Conservation (phyloP, 2,329 filamentous ascomycete species). For the Calycina herbarum region DNA sequence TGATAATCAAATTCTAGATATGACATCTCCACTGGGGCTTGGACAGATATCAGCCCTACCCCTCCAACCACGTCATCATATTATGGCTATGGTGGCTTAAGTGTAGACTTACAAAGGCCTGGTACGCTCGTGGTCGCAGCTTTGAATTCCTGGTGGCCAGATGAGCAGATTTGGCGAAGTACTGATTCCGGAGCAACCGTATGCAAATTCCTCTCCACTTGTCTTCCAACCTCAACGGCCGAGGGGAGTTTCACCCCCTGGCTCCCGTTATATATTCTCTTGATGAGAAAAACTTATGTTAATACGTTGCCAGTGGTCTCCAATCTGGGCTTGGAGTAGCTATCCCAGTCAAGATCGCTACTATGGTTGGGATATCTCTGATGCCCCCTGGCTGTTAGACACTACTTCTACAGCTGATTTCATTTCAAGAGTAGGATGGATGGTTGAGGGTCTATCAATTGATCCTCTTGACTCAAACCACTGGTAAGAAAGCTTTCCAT, state of each 20-base stretch:
- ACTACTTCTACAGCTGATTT: constrained; percentile 25
- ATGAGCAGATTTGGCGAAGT: constrained; percentile 56
- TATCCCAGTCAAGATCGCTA: constrained; percentile 19
- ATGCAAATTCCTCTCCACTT: no score
- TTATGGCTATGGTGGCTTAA: constrained; percentile 55
- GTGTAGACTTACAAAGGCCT: constrained; percentile 53
- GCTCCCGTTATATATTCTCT: no score
- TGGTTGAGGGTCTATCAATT: constrained; percentile 60
- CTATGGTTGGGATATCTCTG: constrained; percentile 27
- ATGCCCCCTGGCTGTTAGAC: constrained; percentile 28
- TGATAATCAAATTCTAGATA: constrained; percentile 40
- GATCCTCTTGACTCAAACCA: constrained; percentile 59
- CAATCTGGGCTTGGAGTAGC: constrained; percentile 26
- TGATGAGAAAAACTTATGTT: no score
- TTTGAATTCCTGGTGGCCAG: constrained; percentile 60
- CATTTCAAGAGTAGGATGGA: constrained; percentile 51
- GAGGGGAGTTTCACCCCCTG: no score
- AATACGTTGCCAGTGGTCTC: constrained; percentile 37
- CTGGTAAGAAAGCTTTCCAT: constrained; percentile 37
- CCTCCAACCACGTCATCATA: constrained; percentile 40
- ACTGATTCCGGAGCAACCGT: constrained; percentile 48
- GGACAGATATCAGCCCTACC: constrained; percentile 58
- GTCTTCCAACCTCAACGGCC: no score
- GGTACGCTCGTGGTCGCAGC: constrained; percentile 58
- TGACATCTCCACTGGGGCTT: constrained; percentile 48